Base-by-base conservation (phyloP, 495 filamentous ascomycete species). In the Penicillium angulare region DNA sequence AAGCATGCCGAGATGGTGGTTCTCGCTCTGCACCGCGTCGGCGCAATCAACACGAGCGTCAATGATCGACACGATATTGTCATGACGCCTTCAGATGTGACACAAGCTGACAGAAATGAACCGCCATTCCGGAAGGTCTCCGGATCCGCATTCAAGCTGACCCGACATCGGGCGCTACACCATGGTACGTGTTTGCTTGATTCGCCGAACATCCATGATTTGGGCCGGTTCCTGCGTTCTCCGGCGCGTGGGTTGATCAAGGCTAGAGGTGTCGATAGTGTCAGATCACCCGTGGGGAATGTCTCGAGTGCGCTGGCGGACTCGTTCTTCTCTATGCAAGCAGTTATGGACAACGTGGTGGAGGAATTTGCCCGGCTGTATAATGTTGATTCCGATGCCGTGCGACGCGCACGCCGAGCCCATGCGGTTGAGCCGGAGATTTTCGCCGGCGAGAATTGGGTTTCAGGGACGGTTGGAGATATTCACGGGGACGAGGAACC, bases 11-110 rank as follows among this genome's bases (percentile, higher is more conserved):
- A 87, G 60, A 95, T 97, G 89, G 85, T 98, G 3, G 88, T 88
- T 35, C 81, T 83, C 16, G 92, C 89, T 9, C 74, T 98, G 40
- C 72, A 78, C 34, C 53, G 59, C 2, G 50, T 72, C 27, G 74
- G 72, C 8, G 74, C 72, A 2, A 53, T 59, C 32, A 67, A 75
- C 50, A 66, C 78, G 79, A 51, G 79, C 73, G 93, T 97, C 52
- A 97, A 97, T 61, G 83, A 87, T 63, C 78, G 93, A 46, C 93
- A 97, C 63, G 93, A 98, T 60, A 96, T 98, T 56, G 91, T 97
- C 17, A 69, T 95, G 15, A 82, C 56, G 49, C 64, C 38, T 15
- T 33, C 23, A 35, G 53, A 40, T 35, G 23, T 12, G 12, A 15
- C 27, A 22, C 10, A 43, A 21, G 40, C 20, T 5, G 56, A 53